A percentile compares a stretch with the other conserved stretches of the same genome.
Conservation (phyloP, 2,329 filamentous ascomycete species). For the Ascochyta koolunga region DNA sequence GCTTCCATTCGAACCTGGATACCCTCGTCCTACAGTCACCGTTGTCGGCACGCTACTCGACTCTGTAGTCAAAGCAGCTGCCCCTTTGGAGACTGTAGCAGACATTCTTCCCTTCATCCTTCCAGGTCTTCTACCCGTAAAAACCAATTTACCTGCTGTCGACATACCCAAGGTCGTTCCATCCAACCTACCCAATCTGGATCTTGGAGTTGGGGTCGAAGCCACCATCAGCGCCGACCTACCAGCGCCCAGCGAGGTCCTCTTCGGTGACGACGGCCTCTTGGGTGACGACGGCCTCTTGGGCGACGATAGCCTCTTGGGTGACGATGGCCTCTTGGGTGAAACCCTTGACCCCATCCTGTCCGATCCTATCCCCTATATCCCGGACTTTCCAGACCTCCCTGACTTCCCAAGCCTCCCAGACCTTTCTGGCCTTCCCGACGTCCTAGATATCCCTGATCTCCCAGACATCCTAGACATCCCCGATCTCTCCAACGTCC, state of each 20-base stretch:
- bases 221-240: background rate
- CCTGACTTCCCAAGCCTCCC: background rate
- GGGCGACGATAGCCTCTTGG: background rate
- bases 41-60: conserved; percentile 11
- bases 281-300: background rate
- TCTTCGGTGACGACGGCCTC: background rate
- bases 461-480: background rate
- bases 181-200: background rate
- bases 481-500: background rate
- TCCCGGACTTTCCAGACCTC: background rate
- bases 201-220: background rate
- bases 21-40: background rate
- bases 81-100: conserved; percentile 5
- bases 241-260: conserved; percentile 4
- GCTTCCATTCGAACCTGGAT: conserved; percentile 5
- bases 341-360: background rate
- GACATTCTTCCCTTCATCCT: conserved; percentile 7
- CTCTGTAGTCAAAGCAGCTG: background rate
- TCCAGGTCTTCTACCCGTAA: background rate
- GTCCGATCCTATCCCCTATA: background rate
- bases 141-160: conserved; percentile 3
- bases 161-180: background rate
- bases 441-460: background rate
- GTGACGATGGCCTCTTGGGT: background rate
- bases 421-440: background rate